These are phyloP conservation scores for Candida chauliodis DNA, from an alignment of 805 yeast species.

Conservation along the genomic window DNA sequence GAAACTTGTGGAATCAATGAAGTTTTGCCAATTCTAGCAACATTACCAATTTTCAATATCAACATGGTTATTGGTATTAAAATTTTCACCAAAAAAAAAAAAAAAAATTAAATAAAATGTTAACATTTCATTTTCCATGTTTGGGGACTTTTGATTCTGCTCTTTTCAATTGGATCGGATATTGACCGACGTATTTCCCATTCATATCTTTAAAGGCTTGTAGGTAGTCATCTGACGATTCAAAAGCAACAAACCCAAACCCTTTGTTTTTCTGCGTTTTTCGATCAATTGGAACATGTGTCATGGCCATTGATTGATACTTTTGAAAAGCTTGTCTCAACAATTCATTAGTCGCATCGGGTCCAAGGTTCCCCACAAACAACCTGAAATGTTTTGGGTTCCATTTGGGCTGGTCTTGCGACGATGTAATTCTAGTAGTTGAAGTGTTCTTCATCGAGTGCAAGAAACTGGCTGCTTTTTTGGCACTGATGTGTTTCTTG, in stretches of 20 bases:
- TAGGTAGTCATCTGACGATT: conserved; percentile 61
- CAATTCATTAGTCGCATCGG: conserved; percentile 58
- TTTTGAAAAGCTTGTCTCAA: conserved; percentile 52
- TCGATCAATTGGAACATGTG: conserved; percentile 54
- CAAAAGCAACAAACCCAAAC: conserved; percentile 71
- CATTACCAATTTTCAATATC: too few species aligned
- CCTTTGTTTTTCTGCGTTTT: conserved; percentile 53
- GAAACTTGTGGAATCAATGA: not conserved
- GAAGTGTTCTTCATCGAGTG: conserved; percentile 16
- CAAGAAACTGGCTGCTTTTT: conserved; percentile 43
- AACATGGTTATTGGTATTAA: not conserved
- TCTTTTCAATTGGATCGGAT: conserved; percentile 65
- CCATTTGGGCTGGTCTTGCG: conserved; percentile 45
- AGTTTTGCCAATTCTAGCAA: too few species aligned
- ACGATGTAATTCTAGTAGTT: not conserved
- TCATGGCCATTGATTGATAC: conserved; percentile 54
- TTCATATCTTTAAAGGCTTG: conserved; percentile 72
- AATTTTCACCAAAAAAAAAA: conserved; percentile 1
- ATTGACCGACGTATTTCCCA: conserved; percentile 71
- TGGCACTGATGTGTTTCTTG: conserved; percentile 7
- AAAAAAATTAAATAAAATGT: not conserved
- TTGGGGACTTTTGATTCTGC: conserved; percentile 43
- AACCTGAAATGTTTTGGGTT: conserved; percentile 67
- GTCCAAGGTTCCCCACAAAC: conserved; percentile 72
- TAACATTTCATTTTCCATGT: not conserved